A percentile compares a stretch with the other conserved stretches of the same genome.
phyloP scores from a whole-genome alignment of 306 rosid species.

The Casuarina glauca region DNA sequence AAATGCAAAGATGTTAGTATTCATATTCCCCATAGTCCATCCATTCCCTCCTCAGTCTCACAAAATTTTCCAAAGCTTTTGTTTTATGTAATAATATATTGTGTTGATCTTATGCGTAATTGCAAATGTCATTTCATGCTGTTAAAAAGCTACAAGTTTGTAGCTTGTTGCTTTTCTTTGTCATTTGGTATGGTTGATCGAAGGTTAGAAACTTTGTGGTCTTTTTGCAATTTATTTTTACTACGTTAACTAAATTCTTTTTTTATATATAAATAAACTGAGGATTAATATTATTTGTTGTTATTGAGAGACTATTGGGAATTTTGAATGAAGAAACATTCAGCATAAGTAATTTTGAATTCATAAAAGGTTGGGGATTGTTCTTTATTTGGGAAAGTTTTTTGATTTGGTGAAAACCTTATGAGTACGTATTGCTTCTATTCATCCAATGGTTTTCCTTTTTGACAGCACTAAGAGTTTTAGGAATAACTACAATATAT shows the following conservation, averaged over 20 bases:
- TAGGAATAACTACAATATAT: too few species aligned
- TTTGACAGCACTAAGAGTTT: not conserved
- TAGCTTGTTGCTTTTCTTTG: not conserved
- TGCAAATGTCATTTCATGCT: not conserved
- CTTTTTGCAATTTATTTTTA: too few species aligned
- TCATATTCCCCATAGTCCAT: slow-evolving; percentile 45
- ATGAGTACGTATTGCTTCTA: not conserved
- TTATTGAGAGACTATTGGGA: too few species aligned
- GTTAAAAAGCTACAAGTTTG: not conserved
- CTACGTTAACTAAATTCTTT: too few species aligned
- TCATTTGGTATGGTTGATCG: not conserved
- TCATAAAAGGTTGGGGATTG: too few species aligned
- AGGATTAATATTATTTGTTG: too few species aligned
- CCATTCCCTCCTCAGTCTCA: slow-evolving; percentile 26
- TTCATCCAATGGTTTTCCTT: not conserved
- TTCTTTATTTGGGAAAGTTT: too few species aligned
- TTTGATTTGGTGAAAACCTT: too few species aligned
- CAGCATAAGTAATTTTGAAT: too few species aligned
- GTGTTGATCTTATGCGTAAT: not conserved
- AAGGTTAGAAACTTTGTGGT: not conserved
- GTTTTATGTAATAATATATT: too few species aligned
- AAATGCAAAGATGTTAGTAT: slow-evolving; percentile 33
- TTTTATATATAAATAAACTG: too few species aligned
- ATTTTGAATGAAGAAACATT: too few species aligned
- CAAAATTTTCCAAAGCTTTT: not conserved